Evolutionary conservation across 208 protist genomes (phyloP), one percentile per base, ranked within the genome.

Genomic region (Wallacemonas collosoma): DNA sequence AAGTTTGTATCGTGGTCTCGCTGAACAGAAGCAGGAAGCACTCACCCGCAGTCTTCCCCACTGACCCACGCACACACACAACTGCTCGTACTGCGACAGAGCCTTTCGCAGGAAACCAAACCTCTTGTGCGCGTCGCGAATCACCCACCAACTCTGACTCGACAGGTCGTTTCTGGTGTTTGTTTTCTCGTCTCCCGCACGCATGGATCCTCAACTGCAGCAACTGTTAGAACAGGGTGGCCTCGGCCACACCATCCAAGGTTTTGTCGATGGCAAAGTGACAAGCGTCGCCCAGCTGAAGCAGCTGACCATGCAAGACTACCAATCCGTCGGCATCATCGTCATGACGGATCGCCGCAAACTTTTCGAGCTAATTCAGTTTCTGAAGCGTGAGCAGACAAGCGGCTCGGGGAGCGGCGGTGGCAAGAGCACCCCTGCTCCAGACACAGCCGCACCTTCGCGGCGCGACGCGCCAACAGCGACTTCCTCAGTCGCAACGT

Each of bases 331-430:
- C 62, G 94, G 94, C 54, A 83, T 97, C 58, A 91, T 91, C 69
- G 88, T 91, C 62, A 97, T 97, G 90, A 85, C 84, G 2, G 94
- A 98, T 81, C 89, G 91, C 38, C 85, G 93, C 6, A 97, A 97
- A 77, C 86, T 98, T 12, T 98, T 98, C 72, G 92, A 97, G 72
- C 82, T 98, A 35, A 98, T 98, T 68, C 93, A 97, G 71, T 86
- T 83, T 36, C 80, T 98, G 61, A 97, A 96, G 80, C 82, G 90
- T 58, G 92, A 93, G 45, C 82, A 85, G 62, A 58, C 80, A 11
- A 70, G 44, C 39, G 54, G 53, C 3, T 26, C 5, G 36, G 1
- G 51, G 17, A 17, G 72, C 77, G 15, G 65, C 62, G 41, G 63
- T 51, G 41, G 57, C 54, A 64, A 62, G 60, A 9, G 67, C 45